Evolutionary conservation across 106 monocot genomes (phyloP).

Genomic region (Dendrobium nobile): DNA sequence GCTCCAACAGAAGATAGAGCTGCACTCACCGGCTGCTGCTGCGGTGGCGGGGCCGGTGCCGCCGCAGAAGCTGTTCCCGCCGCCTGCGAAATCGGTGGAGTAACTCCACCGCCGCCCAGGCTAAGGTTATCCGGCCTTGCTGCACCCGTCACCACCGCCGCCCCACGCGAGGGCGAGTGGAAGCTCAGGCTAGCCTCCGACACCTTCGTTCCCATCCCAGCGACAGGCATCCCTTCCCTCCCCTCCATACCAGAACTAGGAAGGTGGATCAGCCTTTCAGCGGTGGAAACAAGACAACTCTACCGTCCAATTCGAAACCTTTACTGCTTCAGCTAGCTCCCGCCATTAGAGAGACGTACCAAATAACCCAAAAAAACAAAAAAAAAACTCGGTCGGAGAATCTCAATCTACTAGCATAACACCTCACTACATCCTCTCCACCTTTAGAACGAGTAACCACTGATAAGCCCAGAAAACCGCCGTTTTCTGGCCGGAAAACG

Average conservation of each 20-base stretch:
- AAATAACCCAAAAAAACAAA: neutral
- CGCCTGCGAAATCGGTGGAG: neutral
- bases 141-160: neutral
- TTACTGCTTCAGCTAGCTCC: neutral
- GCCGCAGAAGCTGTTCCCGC: no score
- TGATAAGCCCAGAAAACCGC: neutral
- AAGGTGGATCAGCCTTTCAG: neutral
- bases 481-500: neutral
- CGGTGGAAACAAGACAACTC: neutral
- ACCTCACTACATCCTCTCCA: neutral
- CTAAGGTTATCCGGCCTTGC: conserved; percentile 37
- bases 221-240: conserved; percentile 9
- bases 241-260: conserved; percentile 17
- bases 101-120: neutral
- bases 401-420: neutral
- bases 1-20: no score
- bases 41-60: no score
- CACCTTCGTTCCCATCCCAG: neutral
- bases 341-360: neutral
- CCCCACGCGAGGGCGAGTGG: neutral
- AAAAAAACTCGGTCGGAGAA: neutral
- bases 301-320: neutral
- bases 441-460: neutral
- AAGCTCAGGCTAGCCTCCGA: neutral
- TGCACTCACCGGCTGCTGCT: no score